phyloP scores from a whole-genome alignment of 495 filamentous ascomycete species.

The Aeminium ludgeri region DNA sequence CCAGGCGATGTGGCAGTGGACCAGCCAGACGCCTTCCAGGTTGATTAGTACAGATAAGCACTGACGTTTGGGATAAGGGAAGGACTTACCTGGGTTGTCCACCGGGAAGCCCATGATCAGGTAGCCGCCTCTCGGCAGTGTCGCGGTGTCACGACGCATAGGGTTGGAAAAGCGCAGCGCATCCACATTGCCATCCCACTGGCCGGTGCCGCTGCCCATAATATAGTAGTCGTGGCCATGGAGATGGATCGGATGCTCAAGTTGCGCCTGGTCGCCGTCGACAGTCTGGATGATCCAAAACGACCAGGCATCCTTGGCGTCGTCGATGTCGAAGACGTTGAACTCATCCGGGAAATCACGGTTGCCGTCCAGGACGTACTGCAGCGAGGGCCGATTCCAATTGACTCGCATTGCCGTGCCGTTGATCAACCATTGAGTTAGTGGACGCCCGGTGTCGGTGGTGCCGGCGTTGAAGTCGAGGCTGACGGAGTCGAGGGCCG shows the following conservation, averaged over 20 bases:
- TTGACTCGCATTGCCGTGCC: constrained; percentile 22
- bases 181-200: constrained; percentile 6
- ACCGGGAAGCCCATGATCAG: constrained; percentile 20
- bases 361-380: constrained; percentile 15
- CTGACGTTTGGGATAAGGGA: too few relatives aligned
- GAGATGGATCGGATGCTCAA: constrained; percentile 22
- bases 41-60: too few relatives aligned
- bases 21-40: constrained; percentile 12
- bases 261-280: constrained; percentile 7
- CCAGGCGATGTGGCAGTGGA: constrained; percentile 25
- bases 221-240: constrained; percentile 24
- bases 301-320: constrained; percentile 23
- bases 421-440: constrained; percentile 4
- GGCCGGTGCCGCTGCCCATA: constrained; percentile 12
- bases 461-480: constrained; percentile 14
- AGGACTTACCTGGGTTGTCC: constrained; percentile 19
- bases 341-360: constrained; percentile 14
- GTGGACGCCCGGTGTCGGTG: constrained; percentile 25
- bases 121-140: constrained; percentile 17
- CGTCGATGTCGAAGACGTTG: constrained; percentile 19
- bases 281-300: constrained; percentile 24
- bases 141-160: constrained; percentile 19
- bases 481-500: constrained; percentile 11
- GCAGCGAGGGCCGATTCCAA: constrained; percentile 21
- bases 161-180: constrained; percentile 18